Evolutionary conservation across 345 rosid genomes (phyloP).

Genomic region (Raphanus raphanistrum): DNA sequence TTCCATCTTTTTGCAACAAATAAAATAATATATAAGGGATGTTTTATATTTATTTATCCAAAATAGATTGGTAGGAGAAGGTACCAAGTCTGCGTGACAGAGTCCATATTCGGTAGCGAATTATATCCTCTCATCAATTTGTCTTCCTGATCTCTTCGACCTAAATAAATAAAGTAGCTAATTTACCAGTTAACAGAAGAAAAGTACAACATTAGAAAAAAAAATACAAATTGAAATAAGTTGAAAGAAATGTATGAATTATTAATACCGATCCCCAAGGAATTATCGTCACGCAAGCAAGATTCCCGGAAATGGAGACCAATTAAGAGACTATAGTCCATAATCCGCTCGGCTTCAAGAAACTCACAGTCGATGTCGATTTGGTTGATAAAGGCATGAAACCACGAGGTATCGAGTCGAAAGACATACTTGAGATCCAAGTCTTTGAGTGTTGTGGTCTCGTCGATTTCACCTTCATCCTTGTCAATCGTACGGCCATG

Average conservation of each 20-base stretch:
- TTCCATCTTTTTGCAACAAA: too few species aligned
- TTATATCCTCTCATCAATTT: conserved; percentile 58
- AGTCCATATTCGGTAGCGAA: conserved; percentile 62
- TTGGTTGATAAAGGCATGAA: conserved; percentile 63
- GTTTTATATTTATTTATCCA: not conserved
- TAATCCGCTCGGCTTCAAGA: conserved; percentile 64
- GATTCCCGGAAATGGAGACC: conserved; percentile 60
- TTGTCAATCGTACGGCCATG: conserved; percentile 64
- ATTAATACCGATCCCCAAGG: conserved; percentile 35
- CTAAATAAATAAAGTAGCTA: conserved; percentile 21
- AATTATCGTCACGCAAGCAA: conserved; percentile 42
- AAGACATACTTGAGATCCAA: conserved; percentile 67
- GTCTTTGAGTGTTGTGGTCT: conserved; percentile 70
- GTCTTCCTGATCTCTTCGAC: conserved; percentile 43
- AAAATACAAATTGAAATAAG: not conserved
- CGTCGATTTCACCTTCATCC: conserved; percentile 54
- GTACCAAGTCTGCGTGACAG: conserved; percentile 55
- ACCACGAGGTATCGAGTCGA: conserved; percentile 55
- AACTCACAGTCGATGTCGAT: conserved; percentile 67
- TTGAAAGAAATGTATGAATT: not conserved
- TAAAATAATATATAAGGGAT: not conserved
- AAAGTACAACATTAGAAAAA: not conserved
- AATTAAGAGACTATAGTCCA: conserved; percentile 71
- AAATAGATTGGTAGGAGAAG: not conserved
- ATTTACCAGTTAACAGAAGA: not conserved